Evolutionary conservation across 1,284 basidiomycete genomes (phyloP).

Genomic region (Leccinum griseonigrum): DNA sequence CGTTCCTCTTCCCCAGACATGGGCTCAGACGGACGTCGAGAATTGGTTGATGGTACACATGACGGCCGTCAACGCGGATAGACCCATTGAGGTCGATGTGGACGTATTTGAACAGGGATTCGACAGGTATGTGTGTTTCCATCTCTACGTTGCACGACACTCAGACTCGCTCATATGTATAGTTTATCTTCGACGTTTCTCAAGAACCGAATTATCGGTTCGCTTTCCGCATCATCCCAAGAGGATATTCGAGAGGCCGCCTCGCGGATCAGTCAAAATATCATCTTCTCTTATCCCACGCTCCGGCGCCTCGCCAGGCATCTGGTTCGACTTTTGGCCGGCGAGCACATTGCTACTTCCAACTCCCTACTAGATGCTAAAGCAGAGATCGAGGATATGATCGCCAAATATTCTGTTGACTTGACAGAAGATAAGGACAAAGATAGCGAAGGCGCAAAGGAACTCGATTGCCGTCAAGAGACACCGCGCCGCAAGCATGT

Average conservation of each 20-base stretch:
- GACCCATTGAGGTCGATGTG: constrained; percentile 6
- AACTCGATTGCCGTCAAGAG: not conserved
- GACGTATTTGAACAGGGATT: constrained; percentile 31
- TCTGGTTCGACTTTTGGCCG: constrained; percentile 13
- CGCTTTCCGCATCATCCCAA: constrained; percentile 12
- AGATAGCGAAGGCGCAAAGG: not conserved
- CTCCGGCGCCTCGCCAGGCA: constrained; percentile 18
- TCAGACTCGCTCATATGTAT: not conserved
- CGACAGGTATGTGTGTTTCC: constrained; percentile 25
- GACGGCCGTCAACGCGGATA: constrained; percentile 19
- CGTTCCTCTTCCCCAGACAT: constrained; percentile 17
- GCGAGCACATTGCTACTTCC: constrained; percentile 1
- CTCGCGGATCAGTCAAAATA: constrained; percentile 21
- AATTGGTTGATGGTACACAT: constrained; percentile 29
- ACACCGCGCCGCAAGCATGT: constrained; percentile 4
- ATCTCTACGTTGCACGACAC: not conserved
- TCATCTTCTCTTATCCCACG: constrained; percentile 30
- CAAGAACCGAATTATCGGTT: constrained; percentile 25
- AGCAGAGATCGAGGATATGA: constrained; percentile 26
- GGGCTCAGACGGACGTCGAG: constrained; percentile 20
- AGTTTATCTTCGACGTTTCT: constrained; percentile 27
- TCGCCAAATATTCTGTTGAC: constrained; percentile 22
- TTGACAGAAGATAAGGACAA: not conserved
- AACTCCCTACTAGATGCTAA: not conserved
- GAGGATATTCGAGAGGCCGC: constrained; percentile 8